These are phyloP conservation scores for Ganoderma lingzhi DNA, from an alignment of 1,284 basidiomycete genomes.

Conservation along the genomic window DNA sequence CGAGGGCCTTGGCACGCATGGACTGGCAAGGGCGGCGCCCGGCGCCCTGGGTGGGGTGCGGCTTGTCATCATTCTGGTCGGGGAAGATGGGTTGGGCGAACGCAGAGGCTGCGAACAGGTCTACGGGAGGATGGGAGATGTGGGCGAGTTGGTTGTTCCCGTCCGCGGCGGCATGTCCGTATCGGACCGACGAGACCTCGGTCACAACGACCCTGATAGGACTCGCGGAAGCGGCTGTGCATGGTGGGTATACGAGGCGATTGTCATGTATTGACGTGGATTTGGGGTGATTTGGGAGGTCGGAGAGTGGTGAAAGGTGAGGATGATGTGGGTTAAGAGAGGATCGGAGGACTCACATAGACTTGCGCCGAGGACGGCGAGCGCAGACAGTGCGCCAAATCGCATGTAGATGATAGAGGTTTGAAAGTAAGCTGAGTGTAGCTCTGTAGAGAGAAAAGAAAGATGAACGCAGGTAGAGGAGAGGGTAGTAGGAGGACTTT, in stretches of 20 bases:
- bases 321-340: neutral
- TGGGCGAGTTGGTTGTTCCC: constrained; percentile 14
- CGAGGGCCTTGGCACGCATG: constrained; percentile 53
- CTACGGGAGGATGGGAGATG: constrained; percentile 16
- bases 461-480: constrained; percentile 6
- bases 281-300: neutral
- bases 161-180: constrained; percentile 36
- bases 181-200: constrained; percentile 40
- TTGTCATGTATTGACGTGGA: neutral
- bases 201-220: constrained; percentile 49
- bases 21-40: constrained; percentile 27
- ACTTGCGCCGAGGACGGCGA: constrained; percentile 45
- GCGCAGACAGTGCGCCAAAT: constrained; percentile 27
- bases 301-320: neutral
- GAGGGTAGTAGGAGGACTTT: constrained; percentile 10
- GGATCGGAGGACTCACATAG: constrained; percentile 41
- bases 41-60: constrained; percentile 27
- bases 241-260: neutral
- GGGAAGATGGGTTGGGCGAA: constrained; percentile 24
- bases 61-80: constrained; percentile 18
- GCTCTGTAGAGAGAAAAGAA: constrained; percentile 10
- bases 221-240: constrained; percentile 41
- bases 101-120: constrained; percentile 14
- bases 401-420: constrained; percentile 15
- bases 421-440: neutral